A percentile compares a stretch with the other conserved stretches of the same genome.
These are phyloP conservation scores for Chlamydomonas sp. DNA, from an alignment of 139 green algal genomes.

Conservation along the genomic window DNA sequence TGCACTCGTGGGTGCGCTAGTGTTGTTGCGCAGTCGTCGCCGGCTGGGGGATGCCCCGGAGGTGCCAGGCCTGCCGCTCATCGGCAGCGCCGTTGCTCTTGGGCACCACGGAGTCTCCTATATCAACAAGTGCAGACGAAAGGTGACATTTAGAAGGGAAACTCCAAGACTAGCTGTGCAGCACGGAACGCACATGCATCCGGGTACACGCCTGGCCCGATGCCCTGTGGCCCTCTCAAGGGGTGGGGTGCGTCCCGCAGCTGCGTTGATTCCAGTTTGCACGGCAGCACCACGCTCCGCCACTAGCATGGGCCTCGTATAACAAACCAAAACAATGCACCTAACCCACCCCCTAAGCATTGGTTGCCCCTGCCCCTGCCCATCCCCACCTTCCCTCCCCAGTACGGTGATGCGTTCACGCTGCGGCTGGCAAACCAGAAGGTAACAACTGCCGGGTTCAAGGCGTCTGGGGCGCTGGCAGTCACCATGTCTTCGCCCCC, in stretches of 20 bases:
- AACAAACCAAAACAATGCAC: background rate
- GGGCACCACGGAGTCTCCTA: slow-evolving; percentile 49
- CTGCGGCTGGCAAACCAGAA: background rate
- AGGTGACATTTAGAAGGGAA: slow-evolving; percentile 23
- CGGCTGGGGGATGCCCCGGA: background rate
- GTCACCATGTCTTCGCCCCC: no score
- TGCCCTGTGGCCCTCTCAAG: background rate
- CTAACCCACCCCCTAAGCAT: no score
- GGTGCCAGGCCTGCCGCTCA: slow-evolving; percentile 54
- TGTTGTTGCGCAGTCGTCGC: no score
- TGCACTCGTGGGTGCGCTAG: no score
- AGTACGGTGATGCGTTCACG: slow-evolving; percentile 27
- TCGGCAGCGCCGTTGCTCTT: slow-evolving; percentile 56
- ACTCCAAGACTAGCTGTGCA: background rate
- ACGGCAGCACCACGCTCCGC: background rate
- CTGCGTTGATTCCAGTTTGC: background rate
- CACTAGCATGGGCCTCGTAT: background rate
- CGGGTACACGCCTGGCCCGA: background rate
- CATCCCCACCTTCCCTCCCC: background rate
- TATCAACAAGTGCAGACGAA: slow-evolving; percentile 43
- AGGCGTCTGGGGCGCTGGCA: no score
- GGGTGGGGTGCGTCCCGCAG: background rate
- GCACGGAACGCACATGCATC: background rate
- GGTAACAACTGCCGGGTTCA: no score
- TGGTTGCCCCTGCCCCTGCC: background rate